These are phyloP conservation scores for Hypoxylon sp. DNA, from an alignment of 2,329 filamentous ascomycete genomes.

Conservation along the genomic window DNA sequence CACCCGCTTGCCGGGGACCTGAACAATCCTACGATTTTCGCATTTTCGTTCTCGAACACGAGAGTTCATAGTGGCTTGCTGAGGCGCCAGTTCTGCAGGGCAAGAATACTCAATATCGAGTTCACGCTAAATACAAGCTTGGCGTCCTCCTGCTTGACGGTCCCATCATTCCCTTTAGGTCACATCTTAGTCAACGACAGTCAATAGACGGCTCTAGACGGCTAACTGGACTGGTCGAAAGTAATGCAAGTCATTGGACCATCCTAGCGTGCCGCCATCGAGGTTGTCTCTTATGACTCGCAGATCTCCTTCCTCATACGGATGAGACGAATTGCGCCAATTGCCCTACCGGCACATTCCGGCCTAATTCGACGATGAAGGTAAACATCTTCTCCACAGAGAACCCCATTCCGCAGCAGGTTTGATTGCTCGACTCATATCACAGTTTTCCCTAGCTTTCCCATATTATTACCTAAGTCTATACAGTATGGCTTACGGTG, in stretches of 20 bases:
- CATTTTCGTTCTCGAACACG: constrained; percentile 34
- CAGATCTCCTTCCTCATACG: constrained; percentile 45
- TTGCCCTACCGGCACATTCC: constrained; percentile 46
- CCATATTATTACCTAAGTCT: constrained; percentile 32
- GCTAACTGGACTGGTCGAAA: constrained; percentile 22
- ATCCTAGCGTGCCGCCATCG: constrained; percentile 24
- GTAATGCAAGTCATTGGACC: constrained; percentile 40
- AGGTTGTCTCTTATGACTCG: constrained; percentile 33
- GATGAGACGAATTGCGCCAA: constrained; percentile 36
- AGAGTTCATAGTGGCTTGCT: constrained; percentile 25
- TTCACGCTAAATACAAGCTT: constrained; percentile 5
- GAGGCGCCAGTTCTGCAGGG: constrained; percentile 12
- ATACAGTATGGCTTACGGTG: constrained; percentile 39
- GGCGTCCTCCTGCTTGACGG: background rate
- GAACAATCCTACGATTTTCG: constrained; percentile 16
- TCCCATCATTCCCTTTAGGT: constrained; percentile 9
- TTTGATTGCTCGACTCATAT: constrained; percentile 26
- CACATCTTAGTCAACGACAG: constrained; percentile 20
- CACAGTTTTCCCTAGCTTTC: constrained; percentile 14
- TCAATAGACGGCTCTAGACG: constrained; percentile 35
- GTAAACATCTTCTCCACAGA: constrained; percentile 38
- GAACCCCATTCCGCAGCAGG: constrained; percentile 33
- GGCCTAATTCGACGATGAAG: constrained; percentile 37
- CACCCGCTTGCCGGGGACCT: constrained; percentile 25
- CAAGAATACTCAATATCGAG: constrained; percentile 25